phyloP scores from a whole-genome alignment of 2,329 filamentous ascomycete genomes.

The Erysiphe pulchra region DNA sequence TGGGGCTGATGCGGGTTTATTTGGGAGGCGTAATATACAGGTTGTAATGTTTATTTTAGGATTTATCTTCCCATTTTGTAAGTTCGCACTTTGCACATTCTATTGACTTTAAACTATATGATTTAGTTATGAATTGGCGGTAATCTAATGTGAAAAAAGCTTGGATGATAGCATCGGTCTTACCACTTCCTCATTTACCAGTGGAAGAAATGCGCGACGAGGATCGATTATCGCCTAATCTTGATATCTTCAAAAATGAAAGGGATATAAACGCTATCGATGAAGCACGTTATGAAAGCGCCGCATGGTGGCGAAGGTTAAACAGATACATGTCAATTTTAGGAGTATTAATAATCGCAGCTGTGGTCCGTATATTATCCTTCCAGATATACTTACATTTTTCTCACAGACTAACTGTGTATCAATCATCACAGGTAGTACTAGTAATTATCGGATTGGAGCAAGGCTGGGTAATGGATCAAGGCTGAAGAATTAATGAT shows the following conservation, averaged over 20 bases:
- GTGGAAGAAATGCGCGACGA: slow-evolving; percentile 24
- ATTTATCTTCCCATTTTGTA: slow-evolving; percentile 52
- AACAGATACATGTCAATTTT: slow-evolving; percentile 34
- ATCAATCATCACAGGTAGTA: slow-evolving; percentile 1
- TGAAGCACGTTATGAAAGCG: slow-evolving; percentile 21
- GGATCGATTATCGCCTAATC: slow-evolving; percentile 12
- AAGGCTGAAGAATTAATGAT: neutral
- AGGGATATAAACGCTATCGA: slow-evolving; percentile 11
- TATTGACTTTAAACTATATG: neutral
- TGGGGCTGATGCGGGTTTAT: slow-evolving; percentile 29
- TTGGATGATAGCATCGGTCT: slow-evolving; percentile 56
- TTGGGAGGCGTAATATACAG: slow-evolving; percentile 47
- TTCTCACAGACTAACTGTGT: neutral
- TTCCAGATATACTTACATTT: neutral
- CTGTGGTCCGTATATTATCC: slow-evolving; percentile 20
- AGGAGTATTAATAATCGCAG: slow-evolving; percentile 26
- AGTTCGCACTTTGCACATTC: slow-evolving; percentile 10
- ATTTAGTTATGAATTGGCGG: neutral
- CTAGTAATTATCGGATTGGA: slow-evolving; percentile 3
- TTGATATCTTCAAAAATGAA: slow-evolving; percentile 8
- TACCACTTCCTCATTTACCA: slow-evolving; percentile 40
- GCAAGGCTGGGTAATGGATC: slow-evolving; percentile 2
- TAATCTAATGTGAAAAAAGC: slow-evolving; percentile 18
- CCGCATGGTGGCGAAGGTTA: slow-evolving; percentile 36
- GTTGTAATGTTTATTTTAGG: slow-evolving; percentile 50